Percentiles rank a stretch among this genome's conserved stretches.
Conservation (phyloP, 139 green algal species). For the Chlamydomonas sphaeroides region DNA sequence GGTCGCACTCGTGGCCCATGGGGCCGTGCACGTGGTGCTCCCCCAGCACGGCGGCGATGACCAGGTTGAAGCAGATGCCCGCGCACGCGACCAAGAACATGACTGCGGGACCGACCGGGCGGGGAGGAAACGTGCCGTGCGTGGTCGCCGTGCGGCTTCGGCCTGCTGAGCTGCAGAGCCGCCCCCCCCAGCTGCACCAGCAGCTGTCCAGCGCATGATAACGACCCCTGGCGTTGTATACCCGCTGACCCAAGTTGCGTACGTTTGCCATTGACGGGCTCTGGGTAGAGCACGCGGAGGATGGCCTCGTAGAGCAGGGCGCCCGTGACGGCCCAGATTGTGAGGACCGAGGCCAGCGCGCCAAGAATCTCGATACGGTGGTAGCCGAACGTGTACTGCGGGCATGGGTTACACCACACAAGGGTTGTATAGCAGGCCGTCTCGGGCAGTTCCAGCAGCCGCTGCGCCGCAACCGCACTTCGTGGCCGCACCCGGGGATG, state of each 20-base stretch:
- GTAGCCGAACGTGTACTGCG: conserved; percentile 86
- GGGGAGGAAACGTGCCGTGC: no score
- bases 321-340: conserved; percentile 91
- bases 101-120: conserved; percentile 61
- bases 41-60: conserved; percentile 75
- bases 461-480: no score
- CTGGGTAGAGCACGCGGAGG: conserved; percentile 69
- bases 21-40: conserved; percentile 55
- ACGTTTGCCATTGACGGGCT: conserved; percentile 81
- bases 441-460: no score
- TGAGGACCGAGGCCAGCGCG: conserved; percentile 86
- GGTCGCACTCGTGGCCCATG: conserved; percentile 1
- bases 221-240: no score
- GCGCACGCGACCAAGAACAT: conserved; percentile 89
- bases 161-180: no score
- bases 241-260: no score
- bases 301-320: conserved; percentile 90
- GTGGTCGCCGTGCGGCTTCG: no score
- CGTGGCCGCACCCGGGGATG: no score
- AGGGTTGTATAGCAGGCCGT: no score
- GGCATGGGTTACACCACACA: no score
- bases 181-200: no score
- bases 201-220: no score
- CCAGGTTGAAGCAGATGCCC: conserved; percentile 86
- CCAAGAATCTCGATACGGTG: conserved; percentile 93